These are phyloP conservation scores for Gossypium sturtianum DNA, from an alignment of 345 rosid genomes.

Conservation along the genomic window DNA sequence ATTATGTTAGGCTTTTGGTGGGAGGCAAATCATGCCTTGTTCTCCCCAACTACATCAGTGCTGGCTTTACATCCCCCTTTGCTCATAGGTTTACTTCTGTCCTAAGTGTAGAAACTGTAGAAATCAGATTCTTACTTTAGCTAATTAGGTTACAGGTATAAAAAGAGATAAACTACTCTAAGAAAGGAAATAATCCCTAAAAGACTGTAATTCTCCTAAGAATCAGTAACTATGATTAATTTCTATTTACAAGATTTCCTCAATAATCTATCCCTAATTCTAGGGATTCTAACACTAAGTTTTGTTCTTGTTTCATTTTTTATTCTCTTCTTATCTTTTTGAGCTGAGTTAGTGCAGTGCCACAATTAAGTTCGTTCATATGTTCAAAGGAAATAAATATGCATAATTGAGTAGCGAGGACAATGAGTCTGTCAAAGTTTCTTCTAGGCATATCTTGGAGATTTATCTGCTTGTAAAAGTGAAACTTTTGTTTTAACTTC, in stretches of 20 bases:
- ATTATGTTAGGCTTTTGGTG: not conserved
- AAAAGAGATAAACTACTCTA: too few relatives aligned
- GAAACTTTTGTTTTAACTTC: not conserved
- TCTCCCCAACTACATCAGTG: not conserved
- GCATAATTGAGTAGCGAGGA: not conserved
- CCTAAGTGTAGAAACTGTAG: too few relatives aligned
- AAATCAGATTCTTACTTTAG: too few relatives aligned
- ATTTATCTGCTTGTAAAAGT: not conserved
- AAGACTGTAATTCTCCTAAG: too few relatives aligned
- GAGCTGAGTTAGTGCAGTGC: not conserved
- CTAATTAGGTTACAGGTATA: too few relatives aligned
- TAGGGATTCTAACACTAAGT: too few relatives aligned
- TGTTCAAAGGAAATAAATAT: not conserved
- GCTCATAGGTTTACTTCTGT: not conserved
- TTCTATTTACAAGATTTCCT: too few relatives aligned
- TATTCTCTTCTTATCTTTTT: not conserved
- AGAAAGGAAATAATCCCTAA: too few relatives aligned
- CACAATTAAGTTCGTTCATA: not conserved
- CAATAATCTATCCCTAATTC: too few relatives aligned
- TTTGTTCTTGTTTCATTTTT: not conserved
- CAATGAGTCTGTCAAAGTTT: not conserved
- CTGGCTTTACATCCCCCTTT: not conserved
- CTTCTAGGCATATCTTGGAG: not conserved
- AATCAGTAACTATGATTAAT: too few relatives aligned
- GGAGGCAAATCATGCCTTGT: slow-evolving; percentile 2